Evolutionary conservation across 176 grass and related monocot genomes (phyloP).

Genomic region (Zizania latifolia): DNA sequence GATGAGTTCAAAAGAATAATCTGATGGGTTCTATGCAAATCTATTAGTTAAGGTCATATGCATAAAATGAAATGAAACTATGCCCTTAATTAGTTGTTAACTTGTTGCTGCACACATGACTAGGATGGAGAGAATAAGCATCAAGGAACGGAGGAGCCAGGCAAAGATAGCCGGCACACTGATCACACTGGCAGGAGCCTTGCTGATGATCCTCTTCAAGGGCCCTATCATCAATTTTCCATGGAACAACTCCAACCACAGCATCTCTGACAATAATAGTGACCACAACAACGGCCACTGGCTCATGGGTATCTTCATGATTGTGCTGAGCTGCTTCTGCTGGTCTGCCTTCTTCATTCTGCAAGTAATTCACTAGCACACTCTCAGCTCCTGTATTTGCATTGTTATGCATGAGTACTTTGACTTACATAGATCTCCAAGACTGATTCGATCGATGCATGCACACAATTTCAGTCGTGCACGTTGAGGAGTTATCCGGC

Average conservation of each 20-base stretch:
- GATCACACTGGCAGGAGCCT: slow-evolving; percentile 58
- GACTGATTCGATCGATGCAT: too few relatives aligned
- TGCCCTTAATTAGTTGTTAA: neutral
- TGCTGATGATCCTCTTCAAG: slow-evolving; percentile 80
- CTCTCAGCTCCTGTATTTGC: neutral
- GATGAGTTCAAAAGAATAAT: neutral
- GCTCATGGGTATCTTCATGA: slow-evolving; percentile 68
- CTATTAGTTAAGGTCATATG: neutral
- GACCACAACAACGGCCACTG: slow-evolving; percentile 48
- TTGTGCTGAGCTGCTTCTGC: slow-evolving; percentile 73
- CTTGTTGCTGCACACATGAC: neutral
- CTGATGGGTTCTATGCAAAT: neutral
- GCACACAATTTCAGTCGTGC: slow-evolving; percentile 47
- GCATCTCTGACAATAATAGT: neutral
- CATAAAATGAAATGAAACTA: too few relatives aligned
- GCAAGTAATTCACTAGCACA: slow-evolving; percentile 45
- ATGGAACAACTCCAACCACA: slow-evolving; percentile 38
- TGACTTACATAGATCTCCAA: too few relatives aligned
- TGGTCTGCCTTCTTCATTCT: slow-evolving; percentile 89
- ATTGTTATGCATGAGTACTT: too few relatives aligned
- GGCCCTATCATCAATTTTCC: slow-evolving; percentile 53
- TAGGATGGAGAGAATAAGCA: slow-evolving; percentile 74
- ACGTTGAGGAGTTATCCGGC: slow-evolving; percentile 66
- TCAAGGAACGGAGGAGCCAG: slow-evolving; percentile 54
- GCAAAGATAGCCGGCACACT: slow-evolving; percentile 73